These are phyloP conservation scores for Zygoascus meyerae DNA, from an alignment of 1,139 yeast species.

Conservation along the genomic window DNA sequence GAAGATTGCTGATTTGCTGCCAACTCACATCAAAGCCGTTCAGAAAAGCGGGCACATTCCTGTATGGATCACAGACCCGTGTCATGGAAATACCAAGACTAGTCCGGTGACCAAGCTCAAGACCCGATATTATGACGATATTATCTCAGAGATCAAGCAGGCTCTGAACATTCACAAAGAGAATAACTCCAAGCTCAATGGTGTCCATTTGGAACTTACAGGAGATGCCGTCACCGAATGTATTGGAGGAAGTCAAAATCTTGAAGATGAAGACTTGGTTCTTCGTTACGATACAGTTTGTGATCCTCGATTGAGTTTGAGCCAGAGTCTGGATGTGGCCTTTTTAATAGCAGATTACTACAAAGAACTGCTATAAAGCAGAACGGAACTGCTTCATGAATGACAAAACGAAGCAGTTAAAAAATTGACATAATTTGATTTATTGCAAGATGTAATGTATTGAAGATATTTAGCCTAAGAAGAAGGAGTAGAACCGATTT, in stretches of 20 bases:
- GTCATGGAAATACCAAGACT: constrained; percentile 41
- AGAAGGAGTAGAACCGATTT: no score
- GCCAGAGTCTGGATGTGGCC: constrained; percentile 40
- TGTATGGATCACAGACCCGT: constrained; percentile 41
- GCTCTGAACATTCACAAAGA: constrained; percentile 37
- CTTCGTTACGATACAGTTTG: constrained; percentile 41
- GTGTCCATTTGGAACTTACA: constrained; percentile 41
- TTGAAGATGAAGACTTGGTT: constrained; percentile 38
- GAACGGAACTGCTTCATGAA: no score
- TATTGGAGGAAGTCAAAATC: constrained; percentile 40
- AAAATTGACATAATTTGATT: no score
- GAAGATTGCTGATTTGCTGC: constrained; percentile 34
- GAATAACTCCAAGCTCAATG: constrained; percentile 34
- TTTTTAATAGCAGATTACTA: constrained; percentile 38
- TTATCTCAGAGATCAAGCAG: constrained; percentile 35
- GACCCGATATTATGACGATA: constrained; percentile 41
- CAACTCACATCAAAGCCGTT: constrained; percentile 39
- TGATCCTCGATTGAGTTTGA: constrained; percentile 39
- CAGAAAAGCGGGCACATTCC: constrained; percentile 37
- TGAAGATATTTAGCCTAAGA: no score
- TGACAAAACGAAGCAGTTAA: no score
- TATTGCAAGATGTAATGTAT: no score
- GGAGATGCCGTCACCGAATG: constrained; percentile 44
- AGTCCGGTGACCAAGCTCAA: constrained; percentile 38
- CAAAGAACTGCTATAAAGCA: constrained; percentile 10